Percentiles rank a stretch among this genome's conserved stretches.
Evolutionary conservation across 1,139 yeast species (phyloP).

Genomic region (Debaryomycetaceae sp.): DNA sequence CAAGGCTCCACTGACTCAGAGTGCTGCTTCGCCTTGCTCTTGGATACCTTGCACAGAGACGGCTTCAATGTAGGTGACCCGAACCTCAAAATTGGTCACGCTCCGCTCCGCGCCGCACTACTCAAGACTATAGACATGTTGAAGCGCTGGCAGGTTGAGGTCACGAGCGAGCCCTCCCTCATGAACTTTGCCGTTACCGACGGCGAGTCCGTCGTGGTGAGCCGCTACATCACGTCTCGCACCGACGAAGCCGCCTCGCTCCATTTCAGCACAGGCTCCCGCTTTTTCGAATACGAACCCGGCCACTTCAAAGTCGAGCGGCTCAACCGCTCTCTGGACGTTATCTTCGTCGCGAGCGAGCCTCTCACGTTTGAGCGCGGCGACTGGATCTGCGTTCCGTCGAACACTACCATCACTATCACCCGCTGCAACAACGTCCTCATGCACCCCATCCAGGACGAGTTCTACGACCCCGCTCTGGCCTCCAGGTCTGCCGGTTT

Average conservation of each 20-base stretch:
- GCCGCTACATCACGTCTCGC: constrained; percentile 78
- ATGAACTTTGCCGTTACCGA: constrained; percentile 93
- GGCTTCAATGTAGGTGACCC: constrained; percentile 58
- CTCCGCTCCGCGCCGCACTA: constrained; percentile 55
- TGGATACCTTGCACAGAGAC: constrained; percentile 64
- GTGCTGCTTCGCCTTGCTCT: constrained; percentile 81
- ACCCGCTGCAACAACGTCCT: constrained; percentile 71
- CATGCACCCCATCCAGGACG: constrained; percentile 85
- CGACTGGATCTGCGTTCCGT: constrained; percentile 96
- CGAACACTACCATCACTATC: constrained; percentile 79
- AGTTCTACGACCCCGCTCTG: constrained; percentile 65
- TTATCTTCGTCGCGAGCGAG: constrained; percentile 93
- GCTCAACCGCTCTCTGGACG: constrained; percentile 82
- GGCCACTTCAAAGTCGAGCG: constrained; percentile 92
- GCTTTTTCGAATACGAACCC: constrained; percentile 81
- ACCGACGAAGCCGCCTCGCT: constrained; percentile 94
- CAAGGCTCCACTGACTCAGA: constrained; percentile 97
- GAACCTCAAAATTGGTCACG: constrained; percentile 33
- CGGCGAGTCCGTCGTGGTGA: constrained; percentile 79
- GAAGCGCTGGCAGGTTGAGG: constrained; percentile 50
- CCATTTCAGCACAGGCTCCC: constrained; percentile 89
- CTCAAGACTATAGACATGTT: constrained; percentile 62
- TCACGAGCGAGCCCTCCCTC: constrained; percentile 63
- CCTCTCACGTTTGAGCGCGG: constrained; percentile 94
- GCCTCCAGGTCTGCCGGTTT: constrained; percentile 64